Evolutionary conservation across 352 stramenopile genomes (phyloP).

Genomic region (Pythium rishiriense): DNA sequence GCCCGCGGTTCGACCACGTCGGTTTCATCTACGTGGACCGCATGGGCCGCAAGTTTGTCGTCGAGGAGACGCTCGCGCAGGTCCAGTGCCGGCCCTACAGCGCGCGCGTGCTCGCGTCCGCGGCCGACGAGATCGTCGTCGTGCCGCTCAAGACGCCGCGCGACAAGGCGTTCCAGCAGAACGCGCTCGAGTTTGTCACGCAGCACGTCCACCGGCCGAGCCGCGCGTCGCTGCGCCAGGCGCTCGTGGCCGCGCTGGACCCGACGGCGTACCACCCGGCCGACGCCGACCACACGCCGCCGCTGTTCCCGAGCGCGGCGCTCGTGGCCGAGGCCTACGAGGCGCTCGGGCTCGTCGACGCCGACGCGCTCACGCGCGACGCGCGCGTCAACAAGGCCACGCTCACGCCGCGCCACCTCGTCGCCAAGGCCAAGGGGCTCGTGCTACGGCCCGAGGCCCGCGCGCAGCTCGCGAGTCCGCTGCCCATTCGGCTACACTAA

Average conservation of each 20-base stretch:
- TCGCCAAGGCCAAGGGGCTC: conserved; percentile 41
- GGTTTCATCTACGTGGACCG: conserved; percentile 82
- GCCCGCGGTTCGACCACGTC: conserved; percentile 80
- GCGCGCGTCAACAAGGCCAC: conserved; percentile 33
- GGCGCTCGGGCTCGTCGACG: conserved; percentile 59
- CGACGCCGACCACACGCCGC: conserved; percentile 15
- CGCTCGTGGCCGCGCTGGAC: conserved; percentile 47
- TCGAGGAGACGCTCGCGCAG: conserved; percentile 79
- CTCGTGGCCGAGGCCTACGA: conserved; percentile 72
- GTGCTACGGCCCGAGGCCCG: conserved; percentile 31
- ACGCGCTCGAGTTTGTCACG: conserved; percentile 55
- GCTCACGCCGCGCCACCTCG: conserved; percentile 52
- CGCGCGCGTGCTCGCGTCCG: conserved; percentile 68
- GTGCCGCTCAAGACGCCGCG: conserved; percentile 64
- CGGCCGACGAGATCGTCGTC: conserved; percentile 77
- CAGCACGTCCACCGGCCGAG: conserved; percentile 52
- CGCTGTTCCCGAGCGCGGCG: conserved; percentile 56
- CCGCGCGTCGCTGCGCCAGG: conserved; percentile 64
- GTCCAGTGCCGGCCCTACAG: conserved; percentile 82
- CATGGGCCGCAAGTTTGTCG: conserved; percentile 79
- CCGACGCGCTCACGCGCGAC: conserved; percentile 33
- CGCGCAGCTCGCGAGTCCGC: conserved; percentile 45
- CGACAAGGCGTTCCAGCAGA: conserved; percentile 64
- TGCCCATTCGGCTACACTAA: conserved; percentile 67
- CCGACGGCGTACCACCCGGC: conserved; percentile 26